Evolutionary conservation across 768 basidiomycete genomes (phyloP).

Genomic region (Pisolithus tinctorius): DNA sequence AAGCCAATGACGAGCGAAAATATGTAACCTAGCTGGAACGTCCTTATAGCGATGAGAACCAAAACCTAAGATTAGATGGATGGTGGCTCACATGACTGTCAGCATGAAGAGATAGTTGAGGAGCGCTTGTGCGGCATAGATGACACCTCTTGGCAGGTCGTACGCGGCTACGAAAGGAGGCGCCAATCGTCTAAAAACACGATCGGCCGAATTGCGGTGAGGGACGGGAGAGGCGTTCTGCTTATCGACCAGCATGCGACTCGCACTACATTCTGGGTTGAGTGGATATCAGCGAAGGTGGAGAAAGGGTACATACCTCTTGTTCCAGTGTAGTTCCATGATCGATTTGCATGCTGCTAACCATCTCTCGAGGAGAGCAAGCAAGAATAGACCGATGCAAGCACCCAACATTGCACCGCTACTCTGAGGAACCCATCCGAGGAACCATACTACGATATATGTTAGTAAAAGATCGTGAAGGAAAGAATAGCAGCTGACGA

Average conservation of each 20-base stretch:
- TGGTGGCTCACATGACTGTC: conserved; percentile 52
- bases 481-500: conserved; percentile 27
- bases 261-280: conserved; percentile 21
- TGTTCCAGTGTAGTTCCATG: conserved; percentile 52
- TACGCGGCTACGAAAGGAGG: conserved; percentile 58
- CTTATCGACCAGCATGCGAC: conserved; percentile 21
- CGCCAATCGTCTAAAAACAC: conserved; percentile 19
- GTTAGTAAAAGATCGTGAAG: background rate
- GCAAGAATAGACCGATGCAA: conserved; percentile 70
- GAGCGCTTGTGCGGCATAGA: conserved; percentile 49
- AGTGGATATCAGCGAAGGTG: background rate
- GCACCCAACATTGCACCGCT: conserved; percentile 64
- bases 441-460: conserved; percentile 38
- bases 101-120: conserved; percentile 70
- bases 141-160: conserved; percentile 55
- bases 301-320: conserved; percentile 32
- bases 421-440: conserved; percentile 66
- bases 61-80: background rate
- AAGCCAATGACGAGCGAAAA: conserved; percentile 51
- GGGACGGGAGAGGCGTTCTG: conserved; percentile 12
- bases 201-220: background rate
- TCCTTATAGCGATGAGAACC: conserved; percentile 37
- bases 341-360: conserved; percentile 51
- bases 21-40: conserved; percentile 57
- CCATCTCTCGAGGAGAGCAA: conserved; percentile 72